Conservation (phyloP, 768 basidiomycete species). For the Tulasnella sp. region DNA sequence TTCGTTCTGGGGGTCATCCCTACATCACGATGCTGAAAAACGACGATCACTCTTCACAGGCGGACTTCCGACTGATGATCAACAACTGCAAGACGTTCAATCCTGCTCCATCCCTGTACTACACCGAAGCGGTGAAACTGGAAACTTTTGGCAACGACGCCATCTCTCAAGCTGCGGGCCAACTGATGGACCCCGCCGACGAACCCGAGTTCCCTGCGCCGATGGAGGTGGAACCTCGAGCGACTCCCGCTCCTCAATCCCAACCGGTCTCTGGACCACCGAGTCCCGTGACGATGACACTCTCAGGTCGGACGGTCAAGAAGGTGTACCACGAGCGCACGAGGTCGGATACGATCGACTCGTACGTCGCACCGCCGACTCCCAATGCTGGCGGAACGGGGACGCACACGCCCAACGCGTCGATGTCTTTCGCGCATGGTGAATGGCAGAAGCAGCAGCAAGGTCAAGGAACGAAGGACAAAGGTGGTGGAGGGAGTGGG, state of each 20-base stretch:
- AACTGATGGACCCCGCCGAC: slow-evolving; percentile 59
- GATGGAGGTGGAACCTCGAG: not conserved
- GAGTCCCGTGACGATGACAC: slow-evolving; percentile 33
- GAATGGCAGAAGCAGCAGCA: not conserved
- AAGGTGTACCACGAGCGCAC: slow-evolving; percentile 33
- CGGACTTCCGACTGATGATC: slow-evolving; percentile 68
- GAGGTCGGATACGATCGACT: not conserved
- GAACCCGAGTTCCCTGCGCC: slow-evolving; percentile 31
- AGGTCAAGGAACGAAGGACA: not conserved
- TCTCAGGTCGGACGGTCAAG: slow-evolving; percentile 45
- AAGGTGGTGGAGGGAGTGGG: not conserved
- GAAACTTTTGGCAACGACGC: slow-evolving; percentile 70
- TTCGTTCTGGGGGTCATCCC: not conserved
- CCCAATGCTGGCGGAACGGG: not conserved
- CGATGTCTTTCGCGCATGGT: not conserved
- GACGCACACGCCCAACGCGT: not conserved
- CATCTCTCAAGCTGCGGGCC: slow-evolving; percentile 60
- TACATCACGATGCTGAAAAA: not conserved
- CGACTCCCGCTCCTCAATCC: slow-evolving; percentile 31
- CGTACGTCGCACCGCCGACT: not conserved
- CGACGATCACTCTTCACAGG: slow-evolving; percentile 40
- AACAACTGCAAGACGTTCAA: slow-evolving; percentile 74
- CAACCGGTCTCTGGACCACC: not conserved
- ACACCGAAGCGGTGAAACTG: slow-evolving; percentile 68
- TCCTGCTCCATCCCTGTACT: slow-evolving; percentile 66